These are phyloP conservation scores for Lathyrus oleraceus DNA, from an alignment of 306 rosid genomes.

Conservation along the genomic window DNA sequence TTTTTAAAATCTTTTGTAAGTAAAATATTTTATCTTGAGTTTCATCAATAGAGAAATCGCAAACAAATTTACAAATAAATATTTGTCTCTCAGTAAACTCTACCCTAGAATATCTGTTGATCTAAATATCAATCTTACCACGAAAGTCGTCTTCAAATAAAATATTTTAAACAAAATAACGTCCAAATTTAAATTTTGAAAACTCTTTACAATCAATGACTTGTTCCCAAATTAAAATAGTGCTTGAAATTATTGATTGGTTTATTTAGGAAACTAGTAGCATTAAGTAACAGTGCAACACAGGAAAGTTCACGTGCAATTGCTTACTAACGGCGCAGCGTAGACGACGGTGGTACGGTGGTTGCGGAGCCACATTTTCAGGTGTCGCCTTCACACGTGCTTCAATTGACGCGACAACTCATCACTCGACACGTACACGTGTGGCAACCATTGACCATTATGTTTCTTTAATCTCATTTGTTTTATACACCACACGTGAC, in stretches of 20 bases:
- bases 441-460: conserved; percentile 44
- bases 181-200: no score
- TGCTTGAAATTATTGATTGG: background rate
- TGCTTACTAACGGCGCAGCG: conserved; percentile 37
- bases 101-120: no score
- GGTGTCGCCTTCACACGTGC: conserved; percentile 57
- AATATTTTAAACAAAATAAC: no score
- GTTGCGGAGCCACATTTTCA: conserved; percentile 40
- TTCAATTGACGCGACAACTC: conserved; percentile 27
- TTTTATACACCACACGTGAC: conserved; percentile 61
- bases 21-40: no score
- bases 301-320: conserved; percentile 50
- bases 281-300: conserved; percentile 27
- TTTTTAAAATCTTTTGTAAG: no score
- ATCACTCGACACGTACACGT: conserved; percentile 47
- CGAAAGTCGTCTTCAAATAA: no score
- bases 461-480: background rate
- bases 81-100: no score
- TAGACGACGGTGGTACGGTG: conserved; percentile 53
- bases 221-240: no score
- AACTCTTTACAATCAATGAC: no score
- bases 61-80: no score
- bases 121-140: no score
- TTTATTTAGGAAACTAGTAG: background rate
- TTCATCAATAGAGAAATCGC: no score